Conservation (phyloP, 768 basidiomycete genomes). For the Gloeopeniophorella convolvens region DNA sequence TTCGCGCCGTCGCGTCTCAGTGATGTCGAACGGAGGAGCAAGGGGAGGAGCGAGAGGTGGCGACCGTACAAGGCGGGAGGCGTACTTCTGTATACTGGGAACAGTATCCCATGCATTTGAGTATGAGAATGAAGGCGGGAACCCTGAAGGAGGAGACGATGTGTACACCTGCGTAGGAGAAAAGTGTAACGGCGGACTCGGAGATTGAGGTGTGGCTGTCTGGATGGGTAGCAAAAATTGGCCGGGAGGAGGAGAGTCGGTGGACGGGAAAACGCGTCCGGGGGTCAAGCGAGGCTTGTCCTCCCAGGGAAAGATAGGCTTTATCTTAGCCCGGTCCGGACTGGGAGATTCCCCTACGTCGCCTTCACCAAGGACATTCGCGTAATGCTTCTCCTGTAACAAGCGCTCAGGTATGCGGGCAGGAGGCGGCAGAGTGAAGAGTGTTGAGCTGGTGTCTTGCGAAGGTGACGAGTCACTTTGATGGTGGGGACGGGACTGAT, state of each 20-base stretch:
- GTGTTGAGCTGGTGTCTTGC: slow-evolving; percentile 27
- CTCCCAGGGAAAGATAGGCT: slow-evolving; percentile 94
- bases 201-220: slow-evolving; percentile 18
- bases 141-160: slow-evolving; percentile 36
- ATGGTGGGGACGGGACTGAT: slow-evolving; percentile 44
- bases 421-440: slow-evolving; percentile 56
- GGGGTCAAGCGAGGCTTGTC: slow-evolving; percentile 60
- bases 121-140: slow-evolving; percentile 57
- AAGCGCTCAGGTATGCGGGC: slow-evolving; percentile 61
- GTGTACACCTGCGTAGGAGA: slow-evolving; percentile 17
- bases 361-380: slow-evolving; percentile 41
- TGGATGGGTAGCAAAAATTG: slow-evolving; percentile 12
- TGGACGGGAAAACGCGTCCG: slow-evolving; percentile 55
- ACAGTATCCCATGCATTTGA: slow-evolving; percentile 82
- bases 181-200: slow-evolving; percentile 20
- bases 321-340: slow-evolving; percentile 69
- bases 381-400: slow-evolving; percentile 70
- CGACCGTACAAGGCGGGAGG: slow-evolving; percentile 51
- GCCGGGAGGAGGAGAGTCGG: slow-evolving; percentile 23
- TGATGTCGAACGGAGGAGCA: slow-evolving; percentile 46
- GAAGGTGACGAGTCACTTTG: slow-evolving; percentile 29
- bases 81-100: slow-evolving; percentile 75
- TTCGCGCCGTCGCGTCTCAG: slow-evolving; percentile 27
- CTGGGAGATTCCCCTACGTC: slow-evolving; percentile 42
- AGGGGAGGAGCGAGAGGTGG: slow-evolving; percentile 34